These are phyloP conservation scores for Spizellomyces sp. DNA, from an alignment of 192 early-diverging fungal species.

Conservation along the genomic window DNA sequence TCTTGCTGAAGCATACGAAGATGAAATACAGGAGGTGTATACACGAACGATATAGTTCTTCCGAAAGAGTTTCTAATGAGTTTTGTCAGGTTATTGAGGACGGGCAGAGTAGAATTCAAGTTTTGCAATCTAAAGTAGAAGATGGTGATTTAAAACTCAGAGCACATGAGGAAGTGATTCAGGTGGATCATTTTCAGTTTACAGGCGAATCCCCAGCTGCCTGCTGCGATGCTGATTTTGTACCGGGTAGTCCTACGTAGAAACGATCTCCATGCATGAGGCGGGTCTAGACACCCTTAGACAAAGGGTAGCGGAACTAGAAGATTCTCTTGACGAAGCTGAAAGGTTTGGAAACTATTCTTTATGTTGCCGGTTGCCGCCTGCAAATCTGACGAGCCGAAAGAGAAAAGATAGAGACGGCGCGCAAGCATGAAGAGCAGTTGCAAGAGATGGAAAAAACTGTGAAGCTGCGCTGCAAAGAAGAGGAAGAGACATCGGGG, in stretches of 20 bases:
- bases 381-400: no score
- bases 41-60: not conserved
- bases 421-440: not conserved
- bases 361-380: no score
- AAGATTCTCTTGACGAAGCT: not conserved
- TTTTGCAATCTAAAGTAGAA: slow-evolving; percentile 15
- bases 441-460: not conserved
- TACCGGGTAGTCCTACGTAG: slow-evolving; percentile 25
- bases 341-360: slow-evolving; percentile 2
- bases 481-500: not conserved
- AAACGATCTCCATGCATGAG: slow-evolving; percentile 34
- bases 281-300: no score
- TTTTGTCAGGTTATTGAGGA: slow-evolving; percentile 23
- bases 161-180: slow-evolving; percentile 40
- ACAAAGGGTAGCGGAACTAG: slow-evolving; percentile 1
- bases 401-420: no score
- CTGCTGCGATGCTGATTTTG: not conserved
- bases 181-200: slow-evolving; percentile 22
- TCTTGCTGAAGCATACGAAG: slow-evolving; percentile 50
- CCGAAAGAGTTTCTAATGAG: not conserved
- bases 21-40: slow-evolving; percentile 47
- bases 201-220: not conserved
- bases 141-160: slow-evolving; percentile 38
- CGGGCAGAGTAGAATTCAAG: slow-evolving; percentile 15
- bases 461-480: not conserved